Percentiles rank a stretch among this genome's conserved stretches.
Conservation (phyloP, 164 flowering plant species). For the Magnolia kwangsiensis region DNA sequence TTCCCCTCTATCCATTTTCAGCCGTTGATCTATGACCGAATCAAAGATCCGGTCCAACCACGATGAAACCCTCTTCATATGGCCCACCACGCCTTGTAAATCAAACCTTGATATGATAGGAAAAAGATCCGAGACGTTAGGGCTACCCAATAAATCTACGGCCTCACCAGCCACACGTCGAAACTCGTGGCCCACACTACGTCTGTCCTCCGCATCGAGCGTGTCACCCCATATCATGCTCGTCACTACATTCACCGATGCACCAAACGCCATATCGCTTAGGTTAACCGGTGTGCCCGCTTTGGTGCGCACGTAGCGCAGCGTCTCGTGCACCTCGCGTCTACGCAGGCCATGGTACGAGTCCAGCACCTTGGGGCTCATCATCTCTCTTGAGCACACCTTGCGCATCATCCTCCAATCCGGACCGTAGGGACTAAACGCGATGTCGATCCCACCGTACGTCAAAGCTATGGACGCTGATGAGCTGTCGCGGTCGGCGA, state of each 20-base stretch:
- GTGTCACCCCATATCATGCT: constrained; percentile 56
- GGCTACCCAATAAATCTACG: constrained; percentile 31
- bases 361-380: neutral
- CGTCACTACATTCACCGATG: constrained; percentile 35
- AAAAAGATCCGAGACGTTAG: constrained; percentile 51
- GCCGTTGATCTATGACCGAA: neutral
- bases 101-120: constrained; percentile 47
- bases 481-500: neutral
- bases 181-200: constrained; percentile 33
- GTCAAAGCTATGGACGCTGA: neutral
- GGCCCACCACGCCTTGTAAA: constrained; percentile 22
- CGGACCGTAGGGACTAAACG: neutral
- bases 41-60: constrained; percentile 35
- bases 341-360: neutral
- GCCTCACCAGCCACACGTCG: constrained; percentile 30
- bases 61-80: neutral
- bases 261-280: constrained; percentile 39
- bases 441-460: neutral
- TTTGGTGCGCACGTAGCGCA: constrained; percentile 9
- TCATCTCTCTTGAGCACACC: neutral
- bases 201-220: constrained; percentile 25
- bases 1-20: neutral
- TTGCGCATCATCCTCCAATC: neutral
- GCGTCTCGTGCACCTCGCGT: neutral
- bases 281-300: constrained; percentile 33